Evolutionary conservation across 495 filamentous ascomycete genomes (phyloP).

Genomic region (Aspergillus sclerotioniger): DNA sequence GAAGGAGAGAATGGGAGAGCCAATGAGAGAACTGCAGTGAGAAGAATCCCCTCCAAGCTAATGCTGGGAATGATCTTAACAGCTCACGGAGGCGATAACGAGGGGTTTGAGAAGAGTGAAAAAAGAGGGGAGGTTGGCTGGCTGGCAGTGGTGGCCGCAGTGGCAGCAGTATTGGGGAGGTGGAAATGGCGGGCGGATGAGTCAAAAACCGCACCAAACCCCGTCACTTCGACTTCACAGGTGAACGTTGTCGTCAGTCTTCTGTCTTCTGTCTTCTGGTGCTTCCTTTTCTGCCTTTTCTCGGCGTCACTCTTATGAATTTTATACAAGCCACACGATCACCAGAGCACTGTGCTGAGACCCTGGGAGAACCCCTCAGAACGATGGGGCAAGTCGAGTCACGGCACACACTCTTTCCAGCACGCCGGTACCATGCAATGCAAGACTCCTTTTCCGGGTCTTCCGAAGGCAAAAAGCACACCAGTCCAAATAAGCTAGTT

Average conservation of each 20-base stretch:
- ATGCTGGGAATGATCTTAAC: not conserved
- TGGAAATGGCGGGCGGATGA: constrained; percentile 26
- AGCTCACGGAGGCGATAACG: not conserved
- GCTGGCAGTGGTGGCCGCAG: not conserved
- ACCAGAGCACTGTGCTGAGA: no score
- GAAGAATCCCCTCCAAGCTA: not conserved
- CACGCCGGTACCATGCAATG: not conserved
- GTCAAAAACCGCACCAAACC: constrained; percentile 25
- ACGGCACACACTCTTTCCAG: not conserved
- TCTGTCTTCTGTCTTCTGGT: no score
- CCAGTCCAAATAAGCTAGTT: not conserved
- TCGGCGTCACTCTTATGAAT: not conserved
- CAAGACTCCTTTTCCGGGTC: constrained; percentile 5
- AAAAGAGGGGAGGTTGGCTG: not conserved
- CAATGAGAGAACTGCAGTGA: not conserved
- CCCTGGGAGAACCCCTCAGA: no score
- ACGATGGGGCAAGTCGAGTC: not conserved
- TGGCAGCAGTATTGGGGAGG: constrained; percentile 12
- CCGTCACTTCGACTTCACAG: constrained; percentile 10
- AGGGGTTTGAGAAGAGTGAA: not conserved
- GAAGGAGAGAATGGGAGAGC: not conserved
- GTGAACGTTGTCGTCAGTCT: not conserved
- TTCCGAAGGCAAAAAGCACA: not conserved
- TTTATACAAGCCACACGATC: not conserved
- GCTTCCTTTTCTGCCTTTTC: no score